Percentiles rank a stretch among this genome's conserved stretches.
Evolutionary conservation across 805 yeast genomes (phyloP).

Genomic region (Candida xiaguanensis): DNA sequence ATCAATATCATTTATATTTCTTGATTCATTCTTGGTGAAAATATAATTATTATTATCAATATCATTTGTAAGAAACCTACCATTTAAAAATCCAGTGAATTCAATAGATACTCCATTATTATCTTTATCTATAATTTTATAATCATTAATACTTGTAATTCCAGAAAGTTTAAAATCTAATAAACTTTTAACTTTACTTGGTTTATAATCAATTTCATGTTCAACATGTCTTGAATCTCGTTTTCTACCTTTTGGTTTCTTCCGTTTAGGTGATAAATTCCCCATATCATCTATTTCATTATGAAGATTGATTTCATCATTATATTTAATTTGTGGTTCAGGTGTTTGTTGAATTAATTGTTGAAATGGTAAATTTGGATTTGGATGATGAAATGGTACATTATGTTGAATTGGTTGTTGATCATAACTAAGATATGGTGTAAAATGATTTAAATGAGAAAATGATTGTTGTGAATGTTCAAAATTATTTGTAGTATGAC

Average conservation of each 20-base stretch:
- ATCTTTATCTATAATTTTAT: conserved; percentile 26
- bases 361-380: conserved; percentile 3
- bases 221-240: conserved; percentile 13
- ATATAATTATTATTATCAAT: conserved; percentile 35
- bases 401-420: conserved; percentile 4
- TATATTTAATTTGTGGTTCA: conserved; percentile 5
- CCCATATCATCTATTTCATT: background rate
- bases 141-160: conserved; percentile 14
- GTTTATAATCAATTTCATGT: conserved; percentile 23
- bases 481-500: background rate
- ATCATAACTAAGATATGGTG: conserved; percentile 23
- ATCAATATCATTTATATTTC: background rate
- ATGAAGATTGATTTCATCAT: conserved; percentile 1
- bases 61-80: conserved; percentile 40
- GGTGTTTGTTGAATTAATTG: conserved; percentile 8
- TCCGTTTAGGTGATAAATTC: conserved; percentile 8
- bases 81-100: conserved; percentile 38
- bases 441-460: conserved; percentile 25
- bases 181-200: conserved; percentile 21
- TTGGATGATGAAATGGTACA: conserved; percentile 2
- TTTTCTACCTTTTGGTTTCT: conserved; percentile 10
- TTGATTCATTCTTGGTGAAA: conserved; percentile 13
- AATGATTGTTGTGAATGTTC: conserved; percentile 9
- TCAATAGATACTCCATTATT: conserved; percentile 22
- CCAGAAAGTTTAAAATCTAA: conserved; percentile 25